phyloP scores from a whole-genome alignment of 176 grass and related monocot species.

The Aegilops tauschii region DNA sequence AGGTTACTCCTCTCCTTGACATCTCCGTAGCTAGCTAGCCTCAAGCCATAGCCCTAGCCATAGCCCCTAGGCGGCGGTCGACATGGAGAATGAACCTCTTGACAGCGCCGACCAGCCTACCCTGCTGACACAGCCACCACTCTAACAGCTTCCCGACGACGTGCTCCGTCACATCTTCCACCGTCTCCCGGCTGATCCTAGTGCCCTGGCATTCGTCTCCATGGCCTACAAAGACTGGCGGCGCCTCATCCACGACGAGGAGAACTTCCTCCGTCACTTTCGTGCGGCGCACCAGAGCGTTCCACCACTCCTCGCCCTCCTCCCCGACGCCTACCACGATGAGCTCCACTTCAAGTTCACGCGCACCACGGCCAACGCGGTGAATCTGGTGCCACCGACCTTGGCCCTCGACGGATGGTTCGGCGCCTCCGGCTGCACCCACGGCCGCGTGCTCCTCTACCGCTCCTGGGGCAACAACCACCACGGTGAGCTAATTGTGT shows the following conservation, averaged over 20 bases:
- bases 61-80: background rate
- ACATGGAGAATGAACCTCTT: background rate
- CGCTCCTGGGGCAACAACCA: background rate
- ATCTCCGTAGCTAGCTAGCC: no score
- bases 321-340: background rate
- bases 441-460: background rate
- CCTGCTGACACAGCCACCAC: background rate
- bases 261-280: background rate
- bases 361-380: background rate
- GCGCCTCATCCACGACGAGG: background rate
- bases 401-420: background rate
- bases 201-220: background rate
- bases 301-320: background rate
- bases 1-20: no score
- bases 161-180: background rate
- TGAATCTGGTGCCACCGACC: background rate
- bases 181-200: background rate
- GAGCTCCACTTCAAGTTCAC: background rate
- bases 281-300: background rate
- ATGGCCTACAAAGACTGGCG: background rate
- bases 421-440: background rate
- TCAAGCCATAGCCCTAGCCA: no score
- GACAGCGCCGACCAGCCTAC: background rate
- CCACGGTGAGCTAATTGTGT: background rate
- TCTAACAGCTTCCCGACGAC: background rate